Percentiles rank a stretch among this genome's conserved stretches.
Evolutionary conservation across 2,329 filamentous ascomycete genomes (phyloP).

Genomic region (Nemania sp.): DNA sequence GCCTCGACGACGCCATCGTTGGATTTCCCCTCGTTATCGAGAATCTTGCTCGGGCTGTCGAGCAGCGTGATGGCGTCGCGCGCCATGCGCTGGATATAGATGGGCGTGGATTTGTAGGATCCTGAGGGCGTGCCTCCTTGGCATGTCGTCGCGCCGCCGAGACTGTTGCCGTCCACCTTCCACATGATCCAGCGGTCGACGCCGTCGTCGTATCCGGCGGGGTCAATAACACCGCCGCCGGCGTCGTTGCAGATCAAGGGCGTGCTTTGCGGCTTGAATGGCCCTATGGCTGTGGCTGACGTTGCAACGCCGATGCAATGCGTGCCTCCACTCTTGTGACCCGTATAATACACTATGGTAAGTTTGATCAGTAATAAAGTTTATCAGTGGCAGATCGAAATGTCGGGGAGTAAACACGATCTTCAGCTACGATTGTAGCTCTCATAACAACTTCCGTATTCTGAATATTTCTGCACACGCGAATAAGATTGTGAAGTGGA

Average conservation of each 20-base stretch:
- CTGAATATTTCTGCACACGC: neutral
- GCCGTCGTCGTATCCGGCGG: conserved; percentile 39
- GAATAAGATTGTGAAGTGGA: neutral
- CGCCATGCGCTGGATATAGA: conserved; percentile 37
- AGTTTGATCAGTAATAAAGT: neutral
- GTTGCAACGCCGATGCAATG: conserved; percentile 40
- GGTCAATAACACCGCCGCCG: conserved; percentile 38
- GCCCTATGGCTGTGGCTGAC: conserved; percentile 32
- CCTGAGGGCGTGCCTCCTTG: conserved; percentile 32
- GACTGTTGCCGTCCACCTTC: conserved; percentile 40
- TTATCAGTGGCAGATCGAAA: neutral
- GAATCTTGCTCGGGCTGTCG: conserved; percentile 31
- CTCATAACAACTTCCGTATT: neutral
- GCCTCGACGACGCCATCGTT: conserved; percentile 40
- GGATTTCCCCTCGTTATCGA: conserved; percentile 36
- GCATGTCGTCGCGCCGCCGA: conserved; percentile 39
- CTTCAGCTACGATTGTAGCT: neutral
- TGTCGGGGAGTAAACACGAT: neutral
- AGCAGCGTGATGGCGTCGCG: conserved; percentile 36
- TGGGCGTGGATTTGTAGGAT: conserved; percentile 35
- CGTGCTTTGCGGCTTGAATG: conserved; percentile 30
- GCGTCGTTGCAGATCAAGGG: conserved; percentile 38
- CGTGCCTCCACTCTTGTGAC: conserved; percentile 30
- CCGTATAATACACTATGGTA: conserved; percentile 37
- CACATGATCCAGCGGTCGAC: conserved; percentile 38